A percentile compares a stretch with the other conserved stretches of the same genome.
Evolutionary conservation across 2,329 filamentous ascomycete species (phyloP).

Genomic region (Penicillium glabrum): DNA sequence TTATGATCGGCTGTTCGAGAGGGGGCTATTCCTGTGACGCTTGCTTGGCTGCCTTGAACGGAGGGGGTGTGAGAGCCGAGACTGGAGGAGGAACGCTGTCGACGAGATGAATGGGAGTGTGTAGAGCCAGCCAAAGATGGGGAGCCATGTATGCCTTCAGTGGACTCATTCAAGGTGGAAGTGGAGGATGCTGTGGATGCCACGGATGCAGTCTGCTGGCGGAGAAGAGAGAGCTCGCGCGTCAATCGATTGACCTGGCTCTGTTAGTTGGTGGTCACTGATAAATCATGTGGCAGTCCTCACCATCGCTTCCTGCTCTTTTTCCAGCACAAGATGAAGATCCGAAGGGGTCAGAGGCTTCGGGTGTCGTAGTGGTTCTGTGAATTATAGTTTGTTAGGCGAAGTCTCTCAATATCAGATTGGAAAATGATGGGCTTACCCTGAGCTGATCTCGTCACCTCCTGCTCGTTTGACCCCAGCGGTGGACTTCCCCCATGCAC

Average conservation of each 20-base stretch:
- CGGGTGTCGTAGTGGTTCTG: slow-evolving; percentile 80
- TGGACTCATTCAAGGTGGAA: slow-evolving; percentile 52
- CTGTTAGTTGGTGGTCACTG: neutral
- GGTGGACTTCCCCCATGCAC: slow-evolving; percentile 22
- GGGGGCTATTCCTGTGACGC: slow-evolving; percentile 45
- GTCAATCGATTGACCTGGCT: slow-evolving; percentile 84
- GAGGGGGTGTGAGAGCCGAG: slow-evolving; percentile 48
- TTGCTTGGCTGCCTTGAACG: slow-evolving; percentile 32
- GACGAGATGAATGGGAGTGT: slow-evolving; percentile 55
- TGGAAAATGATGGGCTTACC: slow-evolving; percentile 31
- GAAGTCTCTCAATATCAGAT: neutral
- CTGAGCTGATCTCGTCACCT: slow-evolving; percentile 39
- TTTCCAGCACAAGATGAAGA: slow-evolving; percentile 84
- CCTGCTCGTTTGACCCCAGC: slow-evolving; percentile 31
- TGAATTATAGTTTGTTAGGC: neutral
- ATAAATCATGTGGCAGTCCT: slow-evolving; percentile 30
- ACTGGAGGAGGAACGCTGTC: slow-evolving; percentile 58
- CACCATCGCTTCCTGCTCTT: slow-evolving; percentile 93
- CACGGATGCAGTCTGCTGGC: slow-evolving; percentile 64
- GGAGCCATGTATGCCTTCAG: slow-evolving; percentile 43
- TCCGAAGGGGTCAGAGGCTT: slow-evolving; percentile 85
- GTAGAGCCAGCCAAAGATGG: slow-evolving; percentile 47
- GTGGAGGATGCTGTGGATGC: slow-evolving; percentile 61
- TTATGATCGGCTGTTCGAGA: slow-evolving; percentile 34
- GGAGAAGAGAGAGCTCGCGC: slow-evolving; percentile 81